Evolutionary conservation across 2,329 filamentous ascomycete genomes (phyloP), one percentile per base, ranked within the genome.

Genomic region (Teratosphaeria zuluensis): DNA sequence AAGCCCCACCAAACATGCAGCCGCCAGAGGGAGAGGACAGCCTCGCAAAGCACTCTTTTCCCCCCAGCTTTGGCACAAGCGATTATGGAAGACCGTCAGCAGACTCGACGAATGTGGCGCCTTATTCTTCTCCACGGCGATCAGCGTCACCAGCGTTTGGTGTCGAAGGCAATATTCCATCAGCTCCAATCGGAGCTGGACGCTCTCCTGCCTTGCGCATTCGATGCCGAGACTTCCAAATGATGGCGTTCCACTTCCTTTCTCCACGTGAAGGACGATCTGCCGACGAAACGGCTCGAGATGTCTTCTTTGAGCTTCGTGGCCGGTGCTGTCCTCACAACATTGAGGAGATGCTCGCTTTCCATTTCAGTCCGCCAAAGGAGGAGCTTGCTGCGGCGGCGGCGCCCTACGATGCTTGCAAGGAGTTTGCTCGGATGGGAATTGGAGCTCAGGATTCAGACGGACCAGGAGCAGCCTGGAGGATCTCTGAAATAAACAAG

Each of bases 201-300:
- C 82, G 90, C 61, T 82, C 85, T 33, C 90, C 92, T 5, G 89
- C 89, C 2, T 90, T 99, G 69, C 87, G 92, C 56, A 78, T 99
- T 62, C 86, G 91, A 56, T 91, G 92, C 71, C 88, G 92, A 59
- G 94, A 99, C 77, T 97, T 99, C 72, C 92, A 85, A 54, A 96
- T 92, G 74, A 85, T 96, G 61, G 92, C 89, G 62, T 92, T 99
- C 75, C 91, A 92, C 74, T 95, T 99, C 71, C 70, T 77, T 21
- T 84, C 87, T 58, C 87, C 92, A 68, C 81, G 81, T 57, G 59
- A 60, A 3, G 7, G 52, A 1, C 63, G 58, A 35, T 62, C 65
- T 7, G 56, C 68, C n/a, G 69, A 72, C 32, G 62, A 69, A 16
- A 57, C 59, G 19, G 92, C 90, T 8, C 84, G 88, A 59, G 89